phyloP scores from a whole-genome alignment of 2,329 filamentous ascomycete species.

The Xylariaceae sp. region DNA sequence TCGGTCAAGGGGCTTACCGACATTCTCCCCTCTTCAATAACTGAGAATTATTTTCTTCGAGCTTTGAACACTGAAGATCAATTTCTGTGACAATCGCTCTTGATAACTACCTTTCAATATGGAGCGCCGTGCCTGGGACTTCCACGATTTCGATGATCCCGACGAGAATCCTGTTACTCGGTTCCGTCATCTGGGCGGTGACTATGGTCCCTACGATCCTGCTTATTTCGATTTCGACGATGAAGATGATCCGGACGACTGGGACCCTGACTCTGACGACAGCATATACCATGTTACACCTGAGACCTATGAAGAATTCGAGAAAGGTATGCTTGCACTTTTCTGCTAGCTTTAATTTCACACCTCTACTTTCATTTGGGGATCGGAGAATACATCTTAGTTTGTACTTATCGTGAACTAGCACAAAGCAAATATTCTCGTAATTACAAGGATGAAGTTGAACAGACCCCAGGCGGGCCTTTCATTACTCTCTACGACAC shows the following conservation, averaged over 20 bases:
- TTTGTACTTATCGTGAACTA: not conserved
- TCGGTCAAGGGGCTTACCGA: too few relatives aligned
- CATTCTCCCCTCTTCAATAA: too few relatives aligned
- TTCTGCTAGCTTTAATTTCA: not conserved
- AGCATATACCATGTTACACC: not conserved
- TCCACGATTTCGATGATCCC: conserved; percentile 14
- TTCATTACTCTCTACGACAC: conserved; percentile 10
- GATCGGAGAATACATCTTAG: not conserved
- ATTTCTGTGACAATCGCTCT: too few relatives aligned
- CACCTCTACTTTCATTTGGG: not conserved
- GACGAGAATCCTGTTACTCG: conserved; percentile 12
- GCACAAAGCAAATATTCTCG: conserved; percentile 5
- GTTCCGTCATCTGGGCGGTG: conserved; percentile 11
- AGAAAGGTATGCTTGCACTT: not conserved
- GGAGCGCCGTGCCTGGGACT: not conserved
- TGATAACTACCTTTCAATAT: too few relatives aligned
- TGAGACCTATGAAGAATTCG: conserved; percentile 1
- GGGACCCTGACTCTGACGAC: conserved; percentile 7
- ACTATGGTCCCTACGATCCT: conserved; percentile 11
- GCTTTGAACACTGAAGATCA: too few relatives aligned
- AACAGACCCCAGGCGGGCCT: conserved; percentile 8
- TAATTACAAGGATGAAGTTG: conserved; percentile 9
- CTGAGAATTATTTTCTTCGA: too few relatives aligned
- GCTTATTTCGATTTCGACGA: not conserved
- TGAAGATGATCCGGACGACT: not conserved